Percentiles rank a stretch among this genome's conserved stretches.
phyloP scores from a whole-genome alignment of 495 filamentous ascomycete genomes.

The Daldinia concentrica region DNA sequence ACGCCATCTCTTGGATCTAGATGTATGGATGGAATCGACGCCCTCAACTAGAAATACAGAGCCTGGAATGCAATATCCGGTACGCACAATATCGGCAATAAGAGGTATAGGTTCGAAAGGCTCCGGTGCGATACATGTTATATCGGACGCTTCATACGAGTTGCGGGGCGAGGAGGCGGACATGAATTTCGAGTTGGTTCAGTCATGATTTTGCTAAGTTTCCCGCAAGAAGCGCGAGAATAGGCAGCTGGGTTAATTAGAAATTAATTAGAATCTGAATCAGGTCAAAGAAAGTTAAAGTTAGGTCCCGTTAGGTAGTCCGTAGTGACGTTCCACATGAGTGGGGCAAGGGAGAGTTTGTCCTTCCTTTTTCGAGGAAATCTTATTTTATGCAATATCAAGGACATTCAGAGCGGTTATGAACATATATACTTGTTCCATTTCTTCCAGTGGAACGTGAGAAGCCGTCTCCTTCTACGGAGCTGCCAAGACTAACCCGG shows the following conservation, averaged over 20 bases:
- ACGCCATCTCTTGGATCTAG: conserved; percentile 38
- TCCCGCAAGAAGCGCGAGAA: conserved; percentile 22
- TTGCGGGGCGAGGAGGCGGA: conserved; percentile 30
- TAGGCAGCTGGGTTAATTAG: not conserved
- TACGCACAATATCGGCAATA: conserved; percentile 52
- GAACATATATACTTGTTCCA: too few relatives aligned
- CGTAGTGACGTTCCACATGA: conserved; percentile 26
- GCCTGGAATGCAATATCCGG: conserved; percentile 50
- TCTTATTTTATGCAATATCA: not conserved
- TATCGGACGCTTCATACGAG: conserved; percentile 32
- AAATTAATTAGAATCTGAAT: conserved; percentile 20
- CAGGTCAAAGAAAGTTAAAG: conserved; percentile 8
- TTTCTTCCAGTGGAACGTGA: too few relatives aligned
- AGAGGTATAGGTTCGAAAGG: conserved; percentile 47
- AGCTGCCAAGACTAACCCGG: not conserved
- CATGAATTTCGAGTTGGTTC: conserved; percentile 34
- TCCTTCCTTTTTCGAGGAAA: conserved; percentile 7
- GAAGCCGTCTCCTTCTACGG: not conserved
- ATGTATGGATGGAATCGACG: conserved; percentile 46
- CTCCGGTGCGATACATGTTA: conserved; percentile 46
- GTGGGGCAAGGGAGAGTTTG: conserved; percentile 14
- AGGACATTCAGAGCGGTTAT: not conserved
- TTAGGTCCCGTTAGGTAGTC: conserved; percentile 1
- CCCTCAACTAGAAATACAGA: conserved; percentile 58
- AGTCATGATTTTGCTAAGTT: conserved; percentile 21